Percentiles rank a stretch among this genome's conserved stretches.
Evolutionary conservation across 208 protist species (phyloP).

Genomic region (Acanthamoeba triangularis): DNA sequence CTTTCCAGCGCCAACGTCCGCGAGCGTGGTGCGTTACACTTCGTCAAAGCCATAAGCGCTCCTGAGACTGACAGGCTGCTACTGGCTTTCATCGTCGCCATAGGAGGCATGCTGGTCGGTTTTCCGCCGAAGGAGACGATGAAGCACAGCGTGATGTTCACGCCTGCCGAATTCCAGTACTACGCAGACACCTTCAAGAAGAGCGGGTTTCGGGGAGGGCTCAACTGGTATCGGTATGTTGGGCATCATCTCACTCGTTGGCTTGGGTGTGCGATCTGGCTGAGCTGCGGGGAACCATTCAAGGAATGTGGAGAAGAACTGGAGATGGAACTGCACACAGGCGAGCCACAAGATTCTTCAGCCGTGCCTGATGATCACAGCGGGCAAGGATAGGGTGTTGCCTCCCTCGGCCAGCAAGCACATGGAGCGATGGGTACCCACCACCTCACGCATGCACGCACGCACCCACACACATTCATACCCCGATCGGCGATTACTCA

Average conservation of each 20-base stretch:
- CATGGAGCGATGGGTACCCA: conserved; percentile 27
- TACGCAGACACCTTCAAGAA: conserved; percentile 18
- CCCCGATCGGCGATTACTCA: not conserved
- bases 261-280: not conserved
- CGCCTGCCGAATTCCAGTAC: not conserved
- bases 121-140: conserved; percentile 11
- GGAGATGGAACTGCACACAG: conserved; percentile 4
- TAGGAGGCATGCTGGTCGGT: conserved; percentile 31
- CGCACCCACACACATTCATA: no score
- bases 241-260: not conserved
- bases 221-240: conserved; percentile 54
- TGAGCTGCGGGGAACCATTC: not conserved
- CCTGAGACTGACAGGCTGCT: not conserved
- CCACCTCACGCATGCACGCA: no score
- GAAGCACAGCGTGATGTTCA: conserved; percentile 12
- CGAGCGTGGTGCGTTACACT: not conserved
- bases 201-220: conserved; percentile 32
- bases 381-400: conserved; percentile 35
- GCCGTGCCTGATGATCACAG: conserved; percentile 60
- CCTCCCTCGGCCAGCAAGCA: conserved; percentile 12
- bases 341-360: not conserved
- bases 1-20: conserved; percentile 1
- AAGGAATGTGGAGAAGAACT: conserved; percentile 54
- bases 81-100: no score
- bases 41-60: not conserved